A percentile compares a stretch with the other conserved stretches of the same genome.
Evolutionary conservation across 2,329 filamentous ascomycete genomes (phyloP).

Genomic region (Gaeumannomyces sp.): DNA sequence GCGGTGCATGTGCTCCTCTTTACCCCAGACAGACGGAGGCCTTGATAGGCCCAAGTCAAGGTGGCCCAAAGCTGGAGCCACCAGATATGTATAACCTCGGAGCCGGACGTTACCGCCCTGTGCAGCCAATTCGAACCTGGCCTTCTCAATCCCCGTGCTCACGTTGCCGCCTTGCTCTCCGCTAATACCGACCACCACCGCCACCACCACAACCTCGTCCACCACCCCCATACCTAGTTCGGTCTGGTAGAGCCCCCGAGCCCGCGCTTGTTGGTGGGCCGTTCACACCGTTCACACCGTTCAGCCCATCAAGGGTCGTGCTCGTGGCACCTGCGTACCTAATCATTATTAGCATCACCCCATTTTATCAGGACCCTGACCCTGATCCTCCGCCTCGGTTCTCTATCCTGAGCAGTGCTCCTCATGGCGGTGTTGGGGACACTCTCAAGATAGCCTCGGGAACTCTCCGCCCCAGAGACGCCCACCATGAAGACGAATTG

Average conservation of each 20-base stretch:
- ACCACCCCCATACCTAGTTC: neutral
- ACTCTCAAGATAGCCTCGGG: neutral
- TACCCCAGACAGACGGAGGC: neutral
- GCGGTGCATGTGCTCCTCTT: neutral
- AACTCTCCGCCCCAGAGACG: neutral
- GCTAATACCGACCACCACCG: neutral
- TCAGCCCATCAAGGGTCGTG: neutral
- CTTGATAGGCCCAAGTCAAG: neutral
- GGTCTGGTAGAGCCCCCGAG: neutral
- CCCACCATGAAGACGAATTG: neutral
- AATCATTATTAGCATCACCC: neutral
- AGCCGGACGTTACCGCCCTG: neutral
- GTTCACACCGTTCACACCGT: neutral
- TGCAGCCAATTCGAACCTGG: neutral
- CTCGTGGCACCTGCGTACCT: neutral
- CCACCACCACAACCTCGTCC: neutral
- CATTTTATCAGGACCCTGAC: neutral
- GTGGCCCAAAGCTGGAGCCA: neutral
- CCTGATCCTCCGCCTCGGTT: neutral
- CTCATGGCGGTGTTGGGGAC: neutral
- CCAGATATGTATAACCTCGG: neutral
- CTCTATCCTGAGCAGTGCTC: neutral
- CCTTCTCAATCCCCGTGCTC: neutral
- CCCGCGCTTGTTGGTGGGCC: neutral
- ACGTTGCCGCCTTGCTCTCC: neutral